Evolutionary conservation across 2,329 filamentous ascomycete genomes (phyloP), one percentile per base, ranked within the genome.

Genomic region (Penicillium oxalicum): DNA sequence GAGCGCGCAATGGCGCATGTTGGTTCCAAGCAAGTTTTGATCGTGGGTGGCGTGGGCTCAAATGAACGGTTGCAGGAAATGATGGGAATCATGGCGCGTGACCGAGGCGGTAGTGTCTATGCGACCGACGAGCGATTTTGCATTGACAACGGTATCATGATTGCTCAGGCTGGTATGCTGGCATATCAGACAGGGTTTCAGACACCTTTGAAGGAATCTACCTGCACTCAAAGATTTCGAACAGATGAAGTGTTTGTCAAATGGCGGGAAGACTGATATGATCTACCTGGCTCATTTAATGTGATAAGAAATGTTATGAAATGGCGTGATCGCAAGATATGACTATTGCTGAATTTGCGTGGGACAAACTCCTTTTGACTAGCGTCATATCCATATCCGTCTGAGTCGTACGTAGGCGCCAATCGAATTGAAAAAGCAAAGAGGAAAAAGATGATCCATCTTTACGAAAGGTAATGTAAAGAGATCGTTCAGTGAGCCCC

Each of bases 111-210:
- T 4, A 91, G 83, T 61, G 88, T 97, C 3, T 96, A 87, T 71
- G 91, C 93, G 25, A 97, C 91, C 0, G 93, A 98, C 67, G 93
- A 98, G 75, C 79, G 93, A 40, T 98, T 95, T 68, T 98, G 93
- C 68, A 98, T 98, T 60, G 93, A 98, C 70, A 98, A 98, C 62
- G 93, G 93, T 42, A 97, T 98, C 65, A 98, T 98, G 93, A 98
- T 98, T 73, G 93, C 93, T 1, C 91, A 98, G 69, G 93, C 93
- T 2, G 93, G 93, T 2, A 71, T 98, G 60, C 68, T 96, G 61
- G 91, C 91, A 1, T 93, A 87, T 66, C 77, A 84, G 68, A 91
- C 83, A 12, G 91, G 91, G 1, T 90, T 89, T 64, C 77, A 72
- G 51, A 96, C 90, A 1, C 73, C 79, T 6, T 67, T 97, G 40